phyloP scores from a whole-genome alignment of 148 eudicot species.

The Cornus suecica region DNA sequence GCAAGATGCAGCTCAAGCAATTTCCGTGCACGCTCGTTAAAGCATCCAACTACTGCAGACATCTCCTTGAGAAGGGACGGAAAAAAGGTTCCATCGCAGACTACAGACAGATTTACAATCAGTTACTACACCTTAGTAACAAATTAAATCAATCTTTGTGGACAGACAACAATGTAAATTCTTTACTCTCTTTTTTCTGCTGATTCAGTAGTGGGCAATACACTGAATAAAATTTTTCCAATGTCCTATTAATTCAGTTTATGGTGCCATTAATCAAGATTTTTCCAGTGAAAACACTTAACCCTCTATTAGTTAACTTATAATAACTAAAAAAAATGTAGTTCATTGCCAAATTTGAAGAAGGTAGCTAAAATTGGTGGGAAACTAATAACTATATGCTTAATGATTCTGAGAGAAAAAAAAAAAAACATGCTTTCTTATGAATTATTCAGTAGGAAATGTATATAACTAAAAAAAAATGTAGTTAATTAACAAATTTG shows the following conservation, averaged over 20 bases:
- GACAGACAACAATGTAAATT: background rate
- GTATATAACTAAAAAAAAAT: too few relatives aligned
- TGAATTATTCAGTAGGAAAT: too few relatives aligned
- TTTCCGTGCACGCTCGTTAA: constrained; percentile 78
- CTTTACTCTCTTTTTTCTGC: background rate
- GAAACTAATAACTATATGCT: too few relatives aligned
- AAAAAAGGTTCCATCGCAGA: constrained; percentile 90
- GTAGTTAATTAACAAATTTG: too few relatives aligned
- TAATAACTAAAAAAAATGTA: too few relatives aligned
- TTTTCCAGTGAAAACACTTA: background rate
- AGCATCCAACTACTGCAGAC: constrained; percentile 77
- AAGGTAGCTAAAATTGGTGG: too few relatives aligned
- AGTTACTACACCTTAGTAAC: background rate
- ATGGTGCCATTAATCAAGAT: background rate
- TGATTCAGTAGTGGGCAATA: background rate
- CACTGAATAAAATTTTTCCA: background rate
- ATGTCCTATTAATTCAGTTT: background rate
- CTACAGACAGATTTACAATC: constrained; percentile 33
- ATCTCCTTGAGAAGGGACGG: constrained; percentile 83
- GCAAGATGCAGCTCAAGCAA: constrained; percentile 80
- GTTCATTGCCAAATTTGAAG: too few relatives aligned
- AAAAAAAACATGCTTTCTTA: too few relatives aligned
- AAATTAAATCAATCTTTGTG: background rate
- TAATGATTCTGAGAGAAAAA: too few relatives aligned
- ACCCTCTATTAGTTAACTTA: too few relatives aligned